These are phyloP conservation scores for Cyclotella atomus DNA, from an alignment of 108 stramenopile genomes.

Conservation along the genomic window DNA sequence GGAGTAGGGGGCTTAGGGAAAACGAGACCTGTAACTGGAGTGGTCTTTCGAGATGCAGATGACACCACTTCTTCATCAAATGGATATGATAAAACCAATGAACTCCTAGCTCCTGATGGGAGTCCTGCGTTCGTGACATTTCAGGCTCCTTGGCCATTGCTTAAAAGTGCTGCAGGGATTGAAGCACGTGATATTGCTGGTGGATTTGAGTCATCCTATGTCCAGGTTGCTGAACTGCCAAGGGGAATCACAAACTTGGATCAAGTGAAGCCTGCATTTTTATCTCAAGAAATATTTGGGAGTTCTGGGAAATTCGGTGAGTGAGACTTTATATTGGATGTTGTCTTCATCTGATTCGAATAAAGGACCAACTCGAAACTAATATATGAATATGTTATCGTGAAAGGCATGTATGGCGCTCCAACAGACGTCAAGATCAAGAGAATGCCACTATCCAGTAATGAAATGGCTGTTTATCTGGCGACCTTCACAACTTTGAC, in stretches of 20 bases:
- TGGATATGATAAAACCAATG: constrained; percentile 34
- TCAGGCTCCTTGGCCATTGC: constrained; percentile 54
- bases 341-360: no score
- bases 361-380: no score
- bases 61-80: constrained; percentile 24
- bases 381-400: no score
- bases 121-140: constrained; percentile 44
- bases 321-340: no score
- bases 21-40: constrained; percentile 83
- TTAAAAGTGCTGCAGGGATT: constrained; percentile 63
- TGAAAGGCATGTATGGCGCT: constrained; percentile 52
- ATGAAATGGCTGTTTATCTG: constrained; percentile 33
- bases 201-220: constrained; percentile 73
- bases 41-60: constrained; percentile 58
- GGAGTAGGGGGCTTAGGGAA: constrained; percentile 87
- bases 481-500: constrained; percentile 78
- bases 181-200: constrained; percentile 73
- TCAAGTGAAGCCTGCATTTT: constrained; percentile 28
- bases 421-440: constrained; percentile 72
- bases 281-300: constrained; percentile 52
- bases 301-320: constrained; percentile 67
- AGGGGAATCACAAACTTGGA: constrained; percentile 43
- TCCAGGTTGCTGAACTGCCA: constrained; percentile 64
- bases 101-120: constrained; percentile 46
- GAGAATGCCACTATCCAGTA: constrained; percentile 3